These are phyloP conservation scores for Suillus plorans DNA, from an alignment of 768 basidiomycete species.

Conservation along the genomic window DNA sequence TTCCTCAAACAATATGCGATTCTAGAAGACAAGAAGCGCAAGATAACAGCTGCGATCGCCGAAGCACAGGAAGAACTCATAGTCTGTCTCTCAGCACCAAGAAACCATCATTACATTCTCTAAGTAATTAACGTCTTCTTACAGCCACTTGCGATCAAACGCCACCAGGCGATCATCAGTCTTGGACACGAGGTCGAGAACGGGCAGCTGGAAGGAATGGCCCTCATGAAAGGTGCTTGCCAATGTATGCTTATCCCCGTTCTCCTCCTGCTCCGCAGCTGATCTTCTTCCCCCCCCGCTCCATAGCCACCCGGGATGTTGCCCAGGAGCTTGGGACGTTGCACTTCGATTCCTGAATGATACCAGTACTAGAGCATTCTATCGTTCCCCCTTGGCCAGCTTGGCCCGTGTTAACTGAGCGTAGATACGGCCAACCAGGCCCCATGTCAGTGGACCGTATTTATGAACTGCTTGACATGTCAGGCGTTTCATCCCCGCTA, in stretches of 20 bases:
- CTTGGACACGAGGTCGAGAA: slow-evolving; percentile 23
- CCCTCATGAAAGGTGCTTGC: slow-evolving; percentile 17
- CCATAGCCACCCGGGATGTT: background rate
- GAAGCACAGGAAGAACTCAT: slow-evolving; percentile 25
- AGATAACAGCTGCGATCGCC: slow-evolving; percentile 23
- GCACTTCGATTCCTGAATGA: background rate
- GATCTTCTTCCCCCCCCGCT: background rate
- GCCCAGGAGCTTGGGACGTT: background rate
- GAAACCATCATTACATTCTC: background rate
- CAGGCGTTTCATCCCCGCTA: background rate
- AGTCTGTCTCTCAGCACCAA: slow-evolving; percentile 14
- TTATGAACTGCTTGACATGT: background rate
- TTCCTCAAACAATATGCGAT: slow-evolving; percentile 23
- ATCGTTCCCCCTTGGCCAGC: background rate
- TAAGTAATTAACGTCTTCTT: background rate
- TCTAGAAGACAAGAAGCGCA: slow-evolving; percentile 29
- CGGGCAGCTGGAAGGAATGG: slow-evolving; percentile 23
- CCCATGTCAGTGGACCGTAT: background rate
- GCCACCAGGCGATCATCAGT: slow-evolving; percentile 27
- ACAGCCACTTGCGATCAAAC: slow-evolving; percentile 27
- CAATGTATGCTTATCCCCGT: slow-evolving; percentile 17
- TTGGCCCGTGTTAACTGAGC: background rate
- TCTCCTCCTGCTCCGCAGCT: background rate
- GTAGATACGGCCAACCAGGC: background rate
- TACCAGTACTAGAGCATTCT: background rate